Base-by-base conservation (phyloP, 1,139 yeast species). In the Eremothecium sinecaudum region DNA sequence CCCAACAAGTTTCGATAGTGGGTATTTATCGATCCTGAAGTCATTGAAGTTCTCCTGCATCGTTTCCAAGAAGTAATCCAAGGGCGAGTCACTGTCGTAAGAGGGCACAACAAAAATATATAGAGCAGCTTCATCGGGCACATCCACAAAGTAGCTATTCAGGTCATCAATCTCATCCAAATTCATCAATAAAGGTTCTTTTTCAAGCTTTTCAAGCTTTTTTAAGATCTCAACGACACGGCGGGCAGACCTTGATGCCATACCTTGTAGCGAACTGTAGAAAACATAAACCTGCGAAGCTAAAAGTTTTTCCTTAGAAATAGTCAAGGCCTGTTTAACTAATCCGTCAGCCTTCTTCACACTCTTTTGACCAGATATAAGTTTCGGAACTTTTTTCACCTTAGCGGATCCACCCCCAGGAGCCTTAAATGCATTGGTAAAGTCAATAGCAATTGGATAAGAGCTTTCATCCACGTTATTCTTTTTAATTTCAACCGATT, bases 61-160 rank as follows among this genome's bases (percentile, higher is more conserved):
- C 34, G 82, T 78, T 50, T 83, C 93, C 39, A 86, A 63, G 56
- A 84, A 84, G 53, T 76, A 86, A 57, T 86, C 97, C 31, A 87
- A 69, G 8, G 96, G 95, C 2, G 93, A 81, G 57, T 86, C 96
- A 0, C 87, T 81, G 48, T 84, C 96, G 53, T 86, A 86, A 0
- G 95, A 83, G 2, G 97, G 97, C 18, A 86, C 64, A 11, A 86
- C 83, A 43, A 86, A 48, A 16, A 87, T 53, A 50, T 83, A 86
- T n/a, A 82, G 61, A 28, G 73, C 65, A 24, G 66, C 61, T 5
- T 59, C 61, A 18, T 58, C 48, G 5, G 84, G 82, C 10, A 79
- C 75, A 31, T 73, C 67, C 31, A 82, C 66, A 57, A 86, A 86
- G 57, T 73, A 86, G 39, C 81, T 80, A 50, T 86, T 96, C 37